A percentile compares a stretch with the other conserved stretches of the same genome.
Evolutionary conservation across 345 rosid species (phyloP).

Genomic region (Citrus australasica): DNA sequence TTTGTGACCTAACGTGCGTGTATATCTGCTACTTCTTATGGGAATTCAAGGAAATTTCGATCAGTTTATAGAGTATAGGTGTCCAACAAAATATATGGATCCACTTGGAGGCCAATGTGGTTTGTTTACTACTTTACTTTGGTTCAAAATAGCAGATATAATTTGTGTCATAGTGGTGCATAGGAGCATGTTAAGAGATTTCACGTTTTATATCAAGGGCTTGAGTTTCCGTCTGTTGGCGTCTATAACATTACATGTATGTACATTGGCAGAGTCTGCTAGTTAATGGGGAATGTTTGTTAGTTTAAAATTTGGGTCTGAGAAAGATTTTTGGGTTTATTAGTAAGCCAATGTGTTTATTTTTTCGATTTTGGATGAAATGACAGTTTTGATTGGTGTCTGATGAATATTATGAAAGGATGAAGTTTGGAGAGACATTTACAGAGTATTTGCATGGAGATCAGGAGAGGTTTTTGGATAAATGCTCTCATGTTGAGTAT

Average conservation of each 20-base stretch:
- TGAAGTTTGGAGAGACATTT: constrained; percentile 94
- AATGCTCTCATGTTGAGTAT: constrained; percentile 77
- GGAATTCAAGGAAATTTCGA: not conserved
- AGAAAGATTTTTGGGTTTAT: not conserved
- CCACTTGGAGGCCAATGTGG: not conserved
- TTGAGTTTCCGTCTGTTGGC: not conserved
- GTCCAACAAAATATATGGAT: not conserved
- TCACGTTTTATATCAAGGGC: too few relatives aligned
- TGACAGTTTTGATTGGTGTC: not conserved
- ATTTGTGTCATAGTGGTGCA: not conserved
- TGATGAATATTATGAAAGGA: constrained; percentile 17
- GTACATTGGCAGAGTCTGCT: not conserved
- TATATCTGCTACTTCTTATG: not conserved
- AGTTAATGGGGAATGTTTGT: not conserved
- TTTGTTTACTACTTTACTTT: not conserved
- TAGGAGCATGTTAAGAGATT: too few relatives aligned
- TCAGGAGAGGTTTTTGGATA: constrained; percentile 50
- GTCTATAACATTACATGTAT: not conserved
- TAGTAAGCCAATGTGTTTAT: not conserved
- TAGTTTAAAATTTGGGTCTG: not conserved
- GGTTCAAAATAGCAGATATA: not conserved
- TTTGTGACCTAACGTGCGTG: not conserved
- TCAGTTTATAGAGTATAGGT: not conserved
- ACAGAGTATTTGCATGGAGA: constrained; percentile 73
- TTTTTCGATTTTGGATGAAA: not conserved